Evolutionary conservation across 2,329 filamentous ascomycete genomes (phyloP).

Genomic region (Colletotrichum orchidophilum): DNA sequence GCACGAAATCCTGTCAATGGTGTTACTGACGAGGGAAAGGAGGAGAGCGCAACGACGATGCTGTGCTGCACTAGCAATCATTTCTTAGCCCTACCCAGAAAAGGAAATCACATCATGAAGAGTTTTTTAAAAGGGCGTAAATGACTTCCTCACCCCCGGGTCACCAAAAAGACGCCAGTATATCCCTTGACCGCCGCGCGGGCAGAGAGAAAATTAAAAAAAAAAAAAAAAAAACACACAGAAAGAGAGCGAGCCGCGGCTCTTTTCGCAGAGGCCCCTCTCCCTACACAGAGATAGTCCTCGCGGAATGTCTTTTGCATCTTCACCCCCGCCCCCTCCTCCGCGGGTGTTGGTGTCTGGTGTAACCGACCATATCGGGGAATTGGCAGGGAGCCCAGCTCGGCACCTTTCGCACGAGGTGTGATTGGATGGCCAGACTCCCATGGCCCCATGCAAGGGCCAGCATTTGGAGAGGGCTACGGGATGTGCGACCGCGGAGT

Average conservation of each 20-base stretch:
- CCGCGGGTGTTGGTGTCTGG: not conserved
- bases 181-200: not conserved
- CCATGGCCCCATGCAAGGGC: conserved; percentile 14
- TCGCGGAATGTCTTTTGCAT: conserved; percentile 7
- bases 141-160: not conserved
- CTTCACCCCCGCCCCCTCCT: not conserved
- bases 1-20: not conserved
- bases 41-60: not conserved
- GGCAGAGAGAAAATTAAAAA: not conserved
- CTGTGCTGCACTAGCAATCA: not conserved
- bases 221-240: not conserved
- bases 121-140: not conserved
- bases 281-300: conserved; percentile 1
- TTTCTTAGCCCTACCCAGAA: not conserved
- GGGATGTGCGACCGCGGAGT: not conserved
- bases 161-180: not conserved
- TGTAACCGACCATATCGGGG: conserved; percentile 10
- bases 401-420: not conserved
- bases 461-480: not conserved
- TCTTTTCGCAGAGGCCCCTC: not conserved
- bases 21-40: not conserved
- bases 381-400: conserved; percentile 22
- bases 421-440: conserved; percentile 1
- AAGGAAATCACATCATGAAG: not conserved
- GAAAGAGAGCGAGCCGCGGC: not conserved